These are phyloP conservation scores for Plantago ovata DNA, from an alignment of 257 asterid species.

Conservation along the genomic window DNA sequence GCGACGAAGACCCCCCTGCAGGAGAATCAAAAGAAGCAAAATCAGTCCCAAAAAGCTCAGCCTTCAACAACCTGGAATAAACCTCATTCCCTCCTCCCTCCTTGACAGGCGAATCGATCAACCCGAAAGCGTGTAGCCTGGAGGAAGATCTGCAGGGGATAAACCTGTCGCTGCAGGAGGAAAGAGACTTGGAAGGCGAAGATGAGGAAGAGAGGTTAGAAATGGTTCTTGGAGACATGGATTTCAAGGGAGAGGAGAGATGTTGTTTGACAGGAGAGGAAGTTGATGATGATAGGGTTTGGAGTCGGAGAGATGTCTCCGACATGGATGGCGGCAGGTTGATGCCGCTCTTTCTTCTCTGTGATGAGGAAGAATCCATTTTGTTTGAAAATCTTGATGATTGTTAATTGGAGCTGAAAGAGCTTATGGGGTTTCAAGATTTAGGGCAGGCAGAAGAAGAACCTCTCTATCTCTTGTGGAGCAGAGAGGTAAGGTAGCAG, in stretches of 20 bases:
- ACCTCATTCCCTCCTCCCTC: constrained; percentile 83
- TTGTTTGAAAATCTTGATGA: constrained; percentile 2
- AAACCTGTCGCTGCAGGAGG: constrained; percentile 81
- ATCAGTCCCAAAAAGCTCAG: constrained; percentile 94
- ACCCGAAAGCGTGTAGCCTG: constrained; percentile 89
- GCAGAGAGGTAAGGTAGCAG: no score
- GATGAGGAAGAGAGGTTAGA: constrained; percentile 78
- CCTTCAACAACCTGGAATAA: constrained; percentile 65
- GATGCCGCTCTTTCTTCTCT: constrained; percentile 77
- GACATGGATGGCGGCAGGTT: constrained; percentile 82
- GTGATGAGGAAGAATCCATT: constrained; percentile 54
- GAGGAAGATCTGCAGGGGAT: constrained; percentile 98
- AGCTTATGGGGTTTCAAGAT: background rate
- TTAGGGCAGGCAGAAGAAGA: no score
- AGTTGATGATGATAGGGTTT: constrained; percentile 43
- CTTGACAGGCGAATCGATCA: constrained; percentile 74
- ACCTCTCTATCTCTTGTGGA: no score
- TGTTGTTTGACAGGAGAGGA: constrained; percentile 26
- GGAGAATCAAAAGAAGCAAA: constrained; percentile 67
- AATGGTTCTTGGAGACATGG: constrained; percentile 92
- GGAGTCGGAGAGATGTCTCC: constrained; percentile 58
- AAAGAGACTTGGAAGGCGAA: constrained; percentile 57
- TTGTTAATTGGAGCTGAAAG: background rate
- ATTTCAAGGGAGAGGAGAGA: constrained; percentile 66
- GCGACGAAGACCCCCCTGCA: constrained; percentile 75